Conservation (phyloP, 2,329 filamentous ascomycete species). For the Beauveria rudraprayagi region DNA sequence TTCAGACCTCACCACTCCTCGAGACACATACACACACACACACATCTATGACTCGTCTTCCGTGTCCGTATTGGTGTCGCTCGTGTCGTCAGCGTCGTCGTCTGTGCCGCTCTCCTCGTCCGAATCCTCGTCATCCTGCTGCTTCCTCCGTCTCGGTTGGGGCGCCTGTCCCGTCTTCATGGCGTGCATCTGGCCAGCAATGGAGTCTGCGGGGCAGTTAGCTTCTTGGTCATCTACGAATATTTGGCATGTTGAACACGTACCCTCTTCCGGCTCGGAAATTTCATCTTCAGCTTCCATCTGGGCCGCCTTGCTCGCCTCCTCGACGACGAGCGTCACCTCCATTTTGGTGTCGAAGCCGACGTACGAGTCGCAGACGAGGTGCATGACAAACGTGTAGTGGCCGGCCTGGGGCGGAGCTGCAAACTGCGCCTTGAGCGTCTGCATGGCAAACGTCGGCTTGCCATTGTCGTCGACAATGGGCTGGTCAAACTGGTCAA, state of each 20-base stretch:
- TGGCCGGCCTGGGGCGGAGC: slow-evolving; percentile 86
- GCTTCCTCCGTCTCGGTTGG: slow-evolving; percentile 49
- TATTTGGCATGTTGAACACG: slow-evolving; percentile 23
- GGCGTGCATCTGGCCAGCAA: slow-evolving; percentile 84
- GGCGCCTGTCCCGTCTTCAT: slow-evolving; percentile 63
- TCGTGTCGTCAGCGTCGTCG: slow-evolving; percentile 61
- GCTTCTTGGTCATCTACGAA: slow-evolving; percentile 3
- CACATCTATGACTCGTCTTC: slow-evolving; percentile 46
- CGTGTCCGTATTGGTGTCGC: slow-evolving; percentile 61
- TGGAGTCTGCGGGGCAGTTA: slow-evolving; percentile 54
- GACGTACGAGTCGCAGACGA: slow-evolving; percentile 90
- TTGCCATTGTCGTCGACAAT: slow-evolving; percentile 72
- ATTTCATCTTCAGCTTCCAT: slow-evolving; percentile 89
- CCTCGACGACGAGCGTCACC: slow-evolving; percentile 81
- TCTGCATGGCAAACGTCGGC: slow-evolving; percentile 92
- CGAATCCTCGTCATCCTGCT: slow-evolving; percentile 41
- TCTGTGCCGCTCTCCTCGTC: slow-evolving; percentile 75
- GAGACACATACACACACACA: neutral
- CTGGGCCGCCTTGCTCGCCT: slow-evolving; percentile 73
- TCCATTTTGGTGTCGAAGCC: slow-evolving; percentile 91
- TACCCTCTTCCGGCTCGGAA: slow-evolving; percentile 95
- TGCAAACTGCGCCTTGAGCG: slow-evolving; percentile 93
- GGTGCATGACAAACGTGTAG: slow-evolving; percentile 90
- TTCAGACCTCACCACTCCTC: neutral
- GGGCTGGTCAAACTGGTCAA: slow-evolving; percentile 83